These are phyloP conservation scores for Colletotrichum noveboracense DNA, from an alignment of 2,329 filamentous ascomycete genomes.

Conservation along the genomic window DNA sequence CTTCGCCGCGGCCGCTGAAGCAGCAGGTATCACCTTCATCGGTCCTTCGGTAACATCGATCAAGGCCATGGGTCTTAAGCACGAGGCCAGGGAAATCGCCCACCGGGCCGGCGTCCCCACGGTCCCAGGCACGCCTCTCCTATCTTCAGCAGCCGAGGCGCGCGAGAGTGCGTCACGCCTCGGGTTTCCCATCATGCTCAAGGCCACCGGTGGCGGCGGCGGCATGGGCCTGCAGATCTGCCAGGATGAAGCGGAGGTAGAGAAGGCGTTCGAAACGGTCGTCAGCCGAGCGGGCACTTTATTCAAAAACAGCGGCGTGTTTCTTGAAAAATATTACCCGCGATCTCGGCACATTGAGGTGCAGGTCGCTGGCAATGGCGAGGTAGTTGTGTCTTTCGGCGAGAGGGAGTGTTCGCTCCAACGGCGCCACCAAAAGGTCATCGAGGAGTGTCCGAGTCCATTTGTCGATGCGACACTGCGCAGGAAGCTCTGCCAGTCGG, in stretches of 20 bases:
- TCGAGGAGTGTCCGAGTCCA: constrained; percentile 41
- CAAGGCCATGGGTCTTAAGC: constrained; percentile 63
- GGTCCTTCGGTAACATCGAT: constrained; percentile 61
- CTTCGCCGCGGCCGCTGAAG: constrained; percentile 58
- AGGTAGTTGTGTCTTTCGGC: constrained; percentile 35
- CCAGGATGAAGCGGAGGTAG: constrained; percentile 52
- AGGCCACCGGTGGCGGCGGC: constrained; percentile 67
- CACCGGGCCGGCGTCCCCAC: constrained; percentile 43
- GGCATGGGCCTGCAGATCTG: constrained; percentile 69
- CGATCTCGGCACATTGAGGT: constrained; percentile 50
- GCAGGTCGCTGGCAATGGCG: constrained; percentile 49
- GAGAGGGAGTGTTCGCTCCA: constrained; percentile 53
- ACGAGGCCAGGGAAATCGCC: constrained; percentile 45
- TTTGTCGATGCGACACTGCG: constrained; percentile 32
- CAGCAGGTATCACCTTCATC: constrained; percentile 61
- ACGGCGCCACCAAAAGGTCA: constrained; percentile 49
- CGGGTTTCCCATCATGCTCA: constrained; percentile 56
- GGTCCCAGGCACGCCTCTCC: constrained; percentile 38
- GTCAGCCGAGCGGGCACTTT: constrained; percentile 60
- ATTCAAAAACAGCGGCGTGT: constrained; percentile 66
- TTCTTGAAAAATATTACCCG: constrained; percentile 68
- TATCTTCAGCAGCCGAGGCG: constrained; percentile 51
- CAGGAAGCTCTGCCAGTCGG: constrained; percentile 37
- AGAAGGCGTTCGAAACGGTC: constrained; percentile 57
- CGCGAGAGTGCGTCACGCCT: constrained; percentile 44